Evolutionary conservation across 257 asterid genomes (phyloP).

Genomic region (Fraxinus anomala): DNA sequence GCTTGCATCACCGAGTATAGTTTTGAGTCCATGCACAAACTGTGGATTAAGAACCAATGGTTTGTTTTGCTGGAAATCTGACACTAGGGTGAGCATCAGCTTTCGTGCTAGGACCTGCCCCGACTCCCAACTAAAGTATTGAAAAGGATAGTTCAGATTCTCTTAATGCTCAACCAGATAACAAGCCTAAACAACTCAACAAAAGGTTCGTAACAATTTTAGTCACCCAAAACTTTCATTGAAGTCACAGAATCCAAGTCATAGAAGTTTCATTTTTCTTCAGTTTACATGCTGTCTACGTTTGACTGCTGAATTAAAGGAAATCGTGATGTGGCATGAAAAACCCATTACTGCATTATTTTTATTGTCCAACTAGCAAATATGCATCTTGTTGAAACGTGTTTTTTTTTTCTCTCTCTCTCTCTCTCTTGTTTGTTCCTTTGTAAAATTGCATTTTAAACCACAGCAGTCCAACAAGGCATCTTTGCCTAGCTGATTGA

Average conservation of each 20-base stretch:
- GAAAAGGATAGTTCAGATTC: conserved; percentile 16
- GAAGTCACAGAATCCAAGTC: neutral
- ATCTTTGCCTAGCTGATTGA: neutral
- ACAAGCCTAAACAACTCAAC: neutral
- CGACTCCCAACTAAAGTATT: conserved; percentile 70
- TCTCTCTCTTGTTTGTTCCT: neutral
- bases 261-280: neutral
- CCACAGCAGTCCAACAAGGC: neutral
- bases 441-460: neutral
- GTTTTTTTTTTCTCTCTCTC: neutral
- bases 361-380: neutral
- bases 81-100: conserved; percentile 71
- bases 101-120: conserved; percentile 81
- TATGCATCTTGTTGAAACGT: neutral
- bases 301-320: neutral
- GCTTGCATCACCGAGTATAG: conserved; percentile 56
- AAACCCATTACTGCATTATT: neutral
- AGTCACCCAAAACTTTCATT: neutral
- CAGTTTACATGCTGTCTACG: neutral
- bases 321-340: neutral
- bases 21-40: conserved; percentile 64
- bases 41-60: conserved; percentile 67
- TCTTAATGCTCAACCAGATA: conserved; percentile 5
- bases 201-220: neutral
- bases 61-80: conserved; percentile 68